phyloP scores from a whole-genome alignment of 2,329 filamentous ascomycete genomes.

The Stromatinia cepivora region DNA sequence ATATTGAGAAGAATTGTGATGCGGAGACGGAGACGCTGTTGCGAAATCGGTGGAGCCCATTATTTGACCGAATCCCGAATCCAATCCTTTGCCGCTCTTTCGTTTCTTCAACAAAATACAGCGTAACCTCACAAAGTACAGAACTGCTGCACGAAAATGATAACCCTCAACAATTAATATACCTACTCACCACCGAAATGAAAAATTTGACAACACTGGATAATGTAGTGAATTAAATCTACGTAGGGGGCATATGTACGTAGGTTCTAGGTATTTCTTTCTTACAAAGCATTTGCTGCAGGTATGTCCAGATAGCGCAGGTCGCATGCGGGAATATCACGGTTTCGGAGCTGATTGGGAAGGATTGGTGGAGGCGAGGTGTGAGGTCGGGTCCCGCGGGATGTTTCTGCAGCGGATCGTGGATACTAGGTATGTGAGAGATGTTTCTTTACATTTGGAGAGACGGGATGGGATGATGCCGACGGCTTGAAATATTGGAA shows the following conservation, averaged over 20 bases:
- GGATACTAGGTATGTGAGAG: too few species aligned
- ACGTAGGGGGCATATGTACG: background rate
- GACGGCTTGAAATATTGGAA: too few species aligned
- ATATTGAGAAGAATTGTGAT: background rate
- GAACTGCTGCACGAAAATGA: background rate
- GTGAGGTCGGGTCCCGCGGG: background rate
- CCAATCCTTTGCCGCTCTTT: background rate
- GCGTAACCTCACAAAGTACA: background rate
- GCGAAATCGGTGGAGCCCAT: slow-evolving; percentile 15
- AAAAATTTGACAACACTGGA: background rate
- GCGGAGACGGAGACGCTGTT: background rate
- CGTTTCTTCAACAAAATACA: background rate
- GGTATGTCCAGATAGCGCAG: background rate
- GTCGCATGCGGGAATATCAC: background rate
- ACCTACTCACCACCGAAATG: background rate
- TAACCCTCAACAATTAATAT: background rate
- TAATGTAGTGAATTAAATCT: background rate
- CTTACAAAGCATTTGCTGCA: slow-evolving; percentile 8
- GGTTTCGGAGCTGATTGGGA: background rate
- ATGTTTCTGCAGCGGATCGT: background rate
- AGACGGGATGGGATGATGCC: too few species aligned
- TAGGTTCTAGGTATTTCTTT: background rate
- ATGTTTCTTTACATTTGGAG: too few species aligned
- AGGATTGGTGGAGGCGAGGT: background rate
- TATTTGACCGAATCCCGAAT: background rate